Evolutionary conservation across 2,329 filamentous ascomycete genomes (phyloP), one percentile per base, ranked within the genome.

Genomic region (Dactylellina cionopaga): DNA sequence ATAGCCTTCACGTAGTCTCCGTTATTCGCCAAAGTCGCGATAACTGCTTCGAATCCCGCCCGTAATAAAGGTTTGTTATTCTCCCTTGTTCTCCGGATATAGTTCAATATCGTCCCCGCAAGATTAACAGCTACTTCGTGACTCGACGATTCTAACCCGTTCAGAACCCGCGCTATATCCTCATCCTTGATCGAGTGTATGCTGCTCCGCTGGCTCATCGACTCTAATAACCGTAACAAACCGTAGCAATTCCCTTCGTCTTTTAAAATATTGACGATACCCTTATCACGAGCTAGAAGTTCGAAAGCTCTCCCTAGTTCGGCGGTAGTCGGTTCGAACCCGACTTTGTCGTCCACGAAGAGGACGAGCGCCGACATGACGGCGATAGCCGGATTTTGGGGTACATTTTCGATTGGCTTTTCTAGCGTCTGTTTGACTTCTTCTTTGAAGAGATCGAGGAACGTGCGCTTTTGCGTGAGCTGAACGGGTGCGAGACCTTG

Each of bases 261-360:
- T 43, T 49, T 59, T 10, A 72, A 27, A 25, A 72, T 60, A 25
- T 47, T 55, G 1, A 41, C 43, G 9, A 60, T 11, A 0, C 33
- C 27, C 9, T 46, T 43, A 17, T 72, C 69, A 5, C 37, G 33
- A 11, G 59, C 49, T 19, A 74, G 46, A 4, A 58, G 2, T 29
- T 74, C 51, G 17, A 68, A 74, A 3, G 69, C 69, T 43, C 68
- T 74, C 5, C 68, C 33, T 15, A 74, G 29, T 19, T 74, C 69
- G 11, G 69, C 59, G n/a, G 54, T 62, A 9, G 54, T 54, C 9
- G 69, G 69, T 29, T 31, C 62, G 25, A 51, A 62, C 11, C 69
- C 69, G 11, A 66, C 41, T 15, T 63, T 60, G 5, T 66, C 47
- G 33, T 74, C 69, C 15, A 74, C 49, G 13, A 56, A 74, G 2